Conservation (phyloP, 2,329 filamentous ascomycete genomes). For the Bipolaris zeicola region DNA sequence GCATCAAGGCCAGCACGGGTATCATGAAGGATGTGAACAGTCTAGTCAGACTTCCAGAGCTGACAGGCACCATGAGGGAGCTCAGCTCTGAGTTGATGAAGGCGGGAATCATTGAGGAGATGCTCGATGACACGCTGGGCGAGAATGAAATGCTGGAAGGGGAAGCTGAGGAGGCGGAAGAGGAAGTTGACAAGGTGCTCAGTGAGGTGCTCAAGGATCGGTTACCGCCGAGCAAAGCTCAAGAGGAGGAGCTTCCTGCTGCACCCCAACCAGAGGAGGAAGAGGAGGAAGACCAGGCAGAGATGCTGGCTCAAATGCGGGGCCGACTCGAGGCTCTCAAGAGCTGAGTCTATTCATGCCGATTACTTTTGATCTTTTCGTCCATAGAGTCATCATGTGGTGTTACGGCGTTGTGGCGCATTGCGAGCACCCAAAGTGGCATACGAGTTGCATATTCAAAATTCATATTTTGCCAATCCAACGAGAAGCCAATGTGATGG, state of each 20-base stretch:
- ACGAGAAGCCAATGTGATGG: constrained; percentile 1
- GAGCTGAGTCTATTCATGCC: constrained; percentile 62
- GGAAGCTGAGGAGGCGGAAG: constrained; percentile 72
- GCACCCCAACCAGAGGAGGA: constrained; percentile 65
- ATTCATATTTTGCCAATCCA: background rate
- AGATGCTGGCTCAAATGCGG: constrained; percentile 92
- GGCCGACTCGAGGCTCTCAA: constrained; percentile 87
- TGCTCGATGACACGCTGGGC: constrained; percentile 87
- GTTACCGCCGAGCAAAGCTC: constrained; percentile 69
- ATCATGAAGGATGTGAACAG: constrained; percentile 98
- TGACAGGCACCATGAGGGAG: constrained; percentile 88
- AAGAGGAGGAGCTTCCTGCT: constrained; percentile 58
- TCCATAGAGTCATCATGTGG: background rate
- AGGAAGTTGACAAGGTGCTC: constrained; percentile 89
- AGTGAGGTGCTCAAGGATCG: constrained; percentile 87
- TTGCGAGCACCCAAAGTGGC: background rate
- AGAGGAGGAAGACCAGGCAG: constrained; percentile 85
- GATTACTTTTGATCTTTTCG: background rate
- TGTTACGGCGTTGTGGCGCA: constrained; percentile 5
- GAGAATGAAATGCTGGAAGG: constrained; percentile 68
- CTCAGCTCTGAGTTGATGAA: constrained; percentile 86
- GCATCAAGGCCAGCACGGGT: constrained; percentile 80
- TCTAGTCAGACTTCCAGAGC: constrained; percentile 80
- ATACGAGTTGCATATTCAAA: background rate
- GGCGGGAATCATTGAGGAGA: constrained; percentile 97